These are phyloP conservation scores for Paxillus ammoniavirescens DNA, from an alignment of 768 basidiomycete species.

Conservation along the genomic window DNA sequence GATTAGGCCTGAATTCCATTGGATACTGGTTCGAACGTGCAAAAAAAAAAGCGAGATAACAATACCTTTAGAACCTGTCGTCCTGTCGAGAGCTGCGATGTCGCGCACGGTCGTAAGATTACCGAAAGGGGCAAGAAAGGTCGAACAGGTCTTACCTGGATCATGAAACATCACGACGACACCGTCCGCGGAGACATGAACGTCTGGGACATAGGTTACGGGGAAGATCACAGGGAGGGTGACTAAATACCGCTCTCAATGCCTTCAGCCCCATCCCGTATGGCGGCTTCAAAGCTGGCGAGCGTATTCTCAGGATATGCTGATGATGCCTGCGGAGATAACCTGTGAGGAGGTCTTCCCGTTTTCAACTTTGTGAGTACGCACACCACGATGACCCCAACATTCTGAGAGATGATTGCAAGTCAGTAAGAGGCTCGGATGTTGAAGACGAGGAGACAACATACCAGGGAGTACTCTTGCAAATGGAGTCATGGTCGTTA, in stretches of 20 bases:
- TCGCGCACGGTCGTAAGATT: constrained; percentile 23
- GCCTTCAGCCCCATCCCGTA: constrained; percentile 91
- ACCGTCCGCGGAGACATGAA: constrained; percentile 87
- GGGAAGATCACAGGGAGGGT: constrained; percentile 34
- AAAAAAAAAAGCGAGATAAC: neutral
- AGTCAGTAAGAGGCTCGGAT: neutral
- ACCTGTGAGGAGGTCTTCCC: neutral
- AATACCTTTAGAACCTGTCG: constrained; percentile 73
- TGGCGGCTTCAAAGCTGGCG: constrained; percentile 92
- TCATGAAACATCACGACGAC: constrained; percentile 97
- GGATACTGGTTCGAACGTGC: constrained; percentile 29
- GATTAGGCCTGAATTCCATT: constrained; percentile 52
- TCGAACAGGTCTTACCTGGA: constrained; percentile 50
- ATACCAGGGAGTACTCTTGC: constrained; percentile 28
- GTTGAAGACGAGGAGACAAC: neutral
- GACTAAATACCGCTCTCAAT: constrained; percentile 92
- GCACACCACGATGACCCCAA: constrained; percentile 72
- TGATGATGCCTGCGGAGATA: constrained; percentile 69
- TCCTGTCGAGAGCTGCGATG: constrained; percentile 62
- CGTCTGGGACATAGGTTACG: constrained; percentile 74
- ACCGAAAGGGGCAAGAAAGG: constrained; percentile 21
- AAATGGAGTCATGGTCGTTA: constrained; percentile 17
- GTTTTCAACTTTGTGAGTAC: constrained; percentile 38
- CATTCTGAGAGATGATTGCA: constrained; percentile 50
- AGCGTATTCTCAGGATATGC: constrained; percentile 92